Evolutionary conservation across 768 basidiomycete species (phyloP), one percentile per base, ranked within the genome.

Genomic region (Coprinopsis strossmayeri): DNA sequence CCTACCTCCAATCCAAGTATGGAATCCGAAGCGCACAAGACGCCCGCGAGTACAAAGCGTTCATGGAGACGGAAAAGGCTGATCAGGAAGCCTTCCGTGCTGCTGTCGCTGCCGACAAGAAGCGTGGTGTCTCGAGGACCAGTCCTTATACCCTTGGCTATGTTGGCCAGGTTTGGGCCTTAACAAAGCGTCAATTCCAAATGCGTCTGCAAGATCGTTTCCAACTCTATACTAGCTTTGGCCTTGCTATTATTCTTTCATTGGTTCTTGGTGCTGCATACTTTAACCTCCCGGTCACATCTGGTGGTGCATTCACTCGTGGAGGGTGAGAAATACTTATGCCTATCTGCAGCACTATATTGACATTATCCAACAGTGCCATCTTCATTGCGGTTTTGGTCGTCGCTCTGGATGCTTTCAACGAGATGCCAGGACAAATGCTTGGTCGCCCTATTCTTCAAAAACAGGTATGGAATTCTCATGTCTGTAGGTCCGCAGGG

Each of bases 131-230:
- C 3, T 82, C 84, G 1, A 79, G 79, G 62, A 80, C 82, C 64
- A 87, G 82, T 51, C 87, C 88, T 3, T 94, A 91, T 63, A 91
- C 88, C 5, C 77, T 91, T 37, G 81, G 87, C 5, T 89, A 89
- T 67, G 63, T 64, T 30, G 78, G 80, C 0, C 92, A 95, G 59
- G 81, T 91, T 40, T 66, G 72, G 34, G 81, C 86, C 1, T 68
- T 92, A 53, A 76, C 81, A 1, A 70, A 73, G 34, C 73, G 91
- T 20, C 85, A 91, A 64, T 87, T 92, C 68, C 78, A 79, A 53
- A 77, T 78, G 61, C 72, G 77, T 40, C 54, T 85, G 32, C 91
- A 93, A 62, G 86, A 93, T 63, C 73, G 70, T 49, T 89, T 92
- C 64, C 85, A 88, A 54, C 65, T 91, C 45, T 72, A 71, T 57